These are phyloP conservation scores for Lithohypha guttulata DNA, from an alignment of 2,329 filamentous ascomycete genomes.

Conservation along the genomic window DNA sequence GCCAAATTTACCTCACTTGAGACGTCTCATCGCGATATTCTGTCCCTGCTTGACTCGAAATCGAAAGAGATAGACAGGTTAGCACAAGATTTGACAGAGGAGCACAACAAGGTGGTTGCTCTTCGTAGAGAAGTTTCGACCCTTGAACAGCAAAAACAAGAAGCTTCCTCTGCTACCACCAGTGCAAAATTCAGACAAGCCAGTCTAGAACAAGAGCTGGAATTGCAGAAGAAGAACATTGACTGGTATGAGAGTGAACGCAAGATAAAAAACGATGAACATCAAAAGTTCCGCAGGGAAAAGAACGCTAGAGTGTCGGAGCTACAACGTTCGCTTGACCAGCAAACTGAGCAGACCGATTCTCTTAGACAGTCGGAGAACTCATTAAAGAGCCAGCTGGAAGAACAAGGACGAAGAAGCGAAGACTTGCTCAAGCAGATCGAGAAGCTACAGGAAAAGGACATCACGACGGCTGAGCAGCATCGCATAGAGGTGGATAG, in stretches of 20 bases:
- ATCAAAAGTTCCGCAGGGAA: constrained; percentile 84
- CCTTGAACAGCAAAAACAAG: constrained; percentile 74
- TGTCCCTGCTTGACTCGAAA: constrained; percentile 83
- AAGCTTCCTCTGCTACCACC: constrained; percentile 66
- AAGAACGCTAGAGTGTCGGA: constrained; percentile 83
- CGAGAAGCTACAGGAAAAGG: constrained; percentile 75
- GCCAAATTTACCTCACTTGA: constrained; percentile 79
- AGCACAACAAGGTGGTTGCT: constrained; percentile 78
- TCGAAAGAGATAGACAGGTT: constrained; percentile 76
- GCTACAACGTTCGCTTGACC: constrained; percentile 79
- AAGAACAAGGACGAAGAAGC: constrained; percentile 73
- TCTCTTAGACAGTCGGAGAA: constrained; percentile 69
- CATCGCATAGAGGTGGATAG: constrained; percentile 80
- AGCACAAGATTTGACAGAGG: constrained; percentile 72
- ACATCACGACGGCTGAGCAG: constrained; percentile 70
- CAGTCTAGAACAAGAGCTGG: constrained; percentile 78
- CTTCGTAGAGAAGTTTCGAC: constrained; percentile 70
- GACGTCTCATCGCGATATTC: constrained; percentile 79
- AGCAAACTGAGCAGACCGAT: constrained; percentile 66
- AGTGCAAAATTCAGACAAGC: constrained; percentile 86
- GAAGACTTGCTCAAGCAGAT: constrained; percentile 74
- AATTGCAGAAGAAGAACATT: constrained; percentile 75
- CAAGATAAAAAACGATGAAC: constrained; percentile 78
- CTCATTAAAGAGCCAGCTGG: constrained; percentile 66
- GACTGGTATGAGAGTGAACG: constrained; percentile 91